Base-by-base conservation (phyloP, 2,329 filamentous ascomycete species). In the Fragosphaeria purpurea region DNA sequence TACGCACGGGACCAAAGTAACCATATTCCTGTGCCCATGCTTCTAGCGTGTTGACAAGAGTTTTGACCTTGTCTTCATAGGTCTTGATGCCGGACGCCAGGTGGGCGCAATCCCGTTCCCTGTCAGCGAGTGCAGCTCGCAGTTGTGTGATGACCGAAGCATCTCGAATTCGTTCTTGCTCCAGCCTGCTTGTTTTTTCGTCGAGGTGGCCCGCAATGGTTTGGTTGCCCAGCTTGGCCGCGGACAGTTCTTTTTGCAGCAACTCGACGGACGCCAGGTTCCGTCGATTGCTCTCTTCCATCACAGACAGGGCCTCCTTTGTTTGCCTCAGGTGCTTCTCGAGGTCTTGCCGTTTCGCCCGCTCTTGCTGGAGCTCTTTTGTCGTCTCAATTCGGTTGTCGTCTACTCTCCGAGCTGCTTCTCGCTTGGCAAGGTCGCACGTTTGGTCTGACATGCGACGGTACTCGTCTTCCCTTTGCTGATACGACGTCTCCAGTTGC, bases 281-380 rank as follows among this genome's bases (percentile, higher is more conserved):
- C 8, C 52, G 41, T 6, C 41, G 52, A 11, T 40, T 12, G 33
- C 32, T 55, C 9, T 59, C 53, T 38, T 59, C 53, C 2, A 45
- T 3, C 2, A 55, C 51, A 1, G 44, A 47, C 2, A 47, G 9
- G 8, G 47, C 45, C 13, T 56, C 47, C 9, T 47, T 53, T 32
- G 42, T 32, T n/a, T 54, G 45, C 2, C 51, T 37, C 10, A 59
- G 40, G 39, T 56, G 49, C 8, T 42, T 53, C 31, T 57, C 56
- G 7, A 55, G 10, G 9, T 37, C 38, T 38, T 54, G 53, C 4
- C 55, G 40, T 39, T 53, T 58, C 3, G 33, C 1, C 1, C 53
- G 51, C 33, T 54, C 55, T 42, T 53, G 50, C 11, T 55, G 53
- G 3, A 58, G 52, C 10, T 52, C 53, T 6, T 45, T 48, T 22